These are phyloP conservation scores for Lophiostoma macrostomum DNA, from an alignment of 495 filamentous ascomycete species.

Conservation along the genomic window DNA sequence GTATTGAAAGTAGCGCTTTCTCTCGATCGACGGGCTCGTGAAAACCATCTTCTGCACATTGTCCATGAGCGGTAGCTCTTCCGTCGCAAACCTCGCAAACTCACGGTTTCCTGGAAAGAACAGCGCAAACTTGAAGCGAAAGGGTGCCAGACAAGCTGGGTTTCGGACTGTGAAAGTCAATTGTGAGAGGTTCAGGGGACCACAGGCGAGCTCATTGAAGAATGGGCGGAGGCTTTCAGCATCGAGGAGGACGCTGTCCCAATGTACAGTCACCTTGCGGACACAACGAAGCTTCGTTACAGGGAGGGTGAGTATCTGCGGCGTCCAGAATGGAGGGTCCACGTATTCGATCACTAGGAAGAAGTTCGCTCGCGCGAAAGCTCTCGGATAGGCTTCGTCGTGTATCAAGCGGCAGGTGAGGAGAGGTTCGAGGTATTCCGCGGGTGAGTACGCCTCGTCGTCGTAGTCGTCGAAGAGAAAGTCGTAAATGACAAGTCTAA, in stretches of 20 bases:
- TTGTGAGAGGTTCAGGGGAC: slow-evolving; percentile 1
- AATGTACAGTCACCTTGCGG: slow-evolving; percentile 5
- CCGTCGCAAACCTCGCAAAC: neutral
- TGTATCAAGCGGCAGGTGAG: slow-evolving; percentile 15
- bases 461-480: slow-evolving; percentile 11
- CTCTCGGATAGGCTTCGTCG: slow-evolving; percentile 3
- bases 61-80: slow-evolving; percentile 8
- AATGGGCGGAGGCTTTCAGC: neutral
- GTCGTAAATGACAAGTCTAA: slow-evolving; percentile 19
- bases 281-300: slow-evolving; percentile 3
- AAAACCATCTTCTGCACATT: slow-evolving; percentile 15
- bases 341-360: neutral
- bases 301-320: slow-evolving; percentile 6
- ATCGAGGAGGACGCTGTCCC: neutral
- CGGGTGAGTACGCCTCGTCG: neutral
- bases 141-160: neutral
- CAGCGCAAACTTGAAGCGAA: neutral
- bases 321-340: neutral
- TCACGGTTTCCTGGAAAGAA: neutral
- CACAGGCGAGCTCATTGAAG: neutral
- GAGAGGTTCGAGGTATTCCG: slow-evolving; percentile 6
- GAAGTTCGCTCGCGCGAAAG: slow-evolving; percentile 13
- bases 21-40: slow-evolving; percentile 3
- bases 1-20: slow-evolving; percentile 7
- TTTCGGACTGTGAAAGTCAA: slow-evolving; percentile 8